These are phyloP conservation scores for Arthrobotrys pseudoclavata DNA, from an alignment of 2,329 filamentous ascomycete species.

Conservation along the genomic window DNA sequence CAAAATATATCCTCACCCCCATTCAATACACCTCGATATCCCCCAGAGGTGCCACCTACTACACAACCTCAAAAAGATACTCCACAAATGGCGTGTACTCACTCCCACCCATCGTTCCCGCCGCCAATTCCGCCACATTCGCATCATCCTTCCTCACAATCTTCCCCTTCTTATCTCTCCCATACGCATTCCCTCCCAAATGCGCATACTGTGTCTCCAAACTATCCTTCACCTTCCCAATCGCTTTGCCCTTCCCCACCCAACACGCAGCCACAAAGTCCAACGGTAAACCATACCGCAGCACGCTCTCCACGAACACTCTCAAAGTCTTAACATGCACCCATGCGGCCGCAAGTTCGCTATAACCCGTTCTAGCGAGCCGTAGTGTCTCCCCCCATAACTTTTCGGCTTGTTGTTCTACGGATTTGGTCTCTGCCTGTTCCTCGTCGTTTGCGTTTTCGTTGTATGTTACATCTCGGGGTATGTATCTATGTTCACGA, in stretches of 20 bases:
- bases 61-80: conserved; percentile 86
- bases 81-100: conserved; percentile 97
- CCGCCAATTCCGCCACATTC: conserved; percentile 83
- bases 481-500: conserved; percentile 93
- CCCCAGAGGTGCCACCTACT: neutral
- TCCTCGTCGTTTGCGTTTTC: conserved; percentile 92
- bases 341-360: conserved; percentile 96
- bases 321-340: conserved; percentile 89
- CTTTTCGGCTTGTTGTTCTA: conserved; percentile 87
- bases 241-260: conserved; percentile 77
- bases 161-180: conserved; percentile 87
- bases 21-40: neutral
- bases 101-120: conserved; percentile 77
- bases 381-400: conserved; percentile 92
- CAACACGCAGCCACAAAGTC: conserved; percentile 81
- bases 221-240: conserved; percentile 77
- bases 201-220: conserved; percentile 90
- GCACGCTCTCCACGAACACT: conserved; percentile 97
- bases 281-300: conserved; percentile 91
- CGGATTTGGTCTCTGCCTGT: conserved; percentile 83
- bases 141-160: conserved; percentile 91
- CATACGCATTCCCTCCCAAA: conserved; percentile 93
- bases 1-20: conserved; percentile 3
- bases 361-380: conserved; percentile 90
- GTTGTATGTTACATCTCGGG: conserved; percentile 92